Base-by-base conservation (phyloP, 495 filamentous ascomycete genomes). In the Penicillium desertorum region DNA sequence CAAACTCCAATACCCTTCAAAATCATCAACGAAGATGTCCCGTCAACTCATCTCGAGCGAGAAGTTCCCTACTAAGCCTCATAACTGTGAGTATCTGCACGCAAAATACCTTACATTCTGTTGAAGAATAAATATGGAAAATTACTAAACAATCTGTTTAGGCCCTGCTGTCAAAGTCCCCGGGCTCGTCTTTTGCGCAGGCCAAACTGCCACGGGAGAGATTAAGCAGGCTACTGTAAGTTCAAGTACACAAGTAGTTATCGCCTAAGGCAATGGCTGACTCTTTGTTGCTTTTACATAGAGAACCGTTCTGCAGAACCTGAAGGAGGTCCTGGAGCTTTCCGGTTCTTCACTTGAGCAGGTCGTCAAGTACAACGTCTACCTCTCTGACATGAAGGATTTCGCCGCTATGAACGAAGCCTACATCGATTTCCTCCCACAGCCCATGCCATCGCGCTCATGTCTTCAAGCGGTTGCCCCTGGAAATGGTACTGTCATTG, bases 361-460 rank as follows among this genome's bases (percentile, higher is more conserved):
- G 56, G 86, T 88, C 5, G 81, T 89, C 56, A 88, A 89, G 64
- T 81, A 83, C 67, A 86, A 82, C 57, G 82, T 88, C 55, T 90
- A 87, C 71, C 72, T 90, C 25, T 79, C 82, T 11, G 81, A 80
- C 50, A 89, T 90, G 86, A 80, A 81, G 54, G 81, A 88, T 61
- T 90, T 89, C 51, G 77, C 76, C 2, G 80, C 82, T 42, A 83
- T 89, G 81, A 88, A 85, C 59, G 73, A 76, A 53, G 81, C 74
- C 0, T 86, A 84, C 57, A 68, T 70, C 56, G 64, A 70, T 48
- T 74, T 74, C 51, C 54, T 72, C 19, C 69, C 64, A 11, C 58
- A 75, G 62, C 72, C 72, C 9, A 75, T 73, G 72, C 72, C 72
- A 10, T 67, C 70, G 5, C 63, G 72, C 12, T 73, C 70, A 7